Percentiles rank a stretch among this genome's conserved stretches.
Evolutionary conservation across 2,329 filamentous ascomycete species (phyloP).

Genomic region (Fonsecaea pedrosoi): DNA sequence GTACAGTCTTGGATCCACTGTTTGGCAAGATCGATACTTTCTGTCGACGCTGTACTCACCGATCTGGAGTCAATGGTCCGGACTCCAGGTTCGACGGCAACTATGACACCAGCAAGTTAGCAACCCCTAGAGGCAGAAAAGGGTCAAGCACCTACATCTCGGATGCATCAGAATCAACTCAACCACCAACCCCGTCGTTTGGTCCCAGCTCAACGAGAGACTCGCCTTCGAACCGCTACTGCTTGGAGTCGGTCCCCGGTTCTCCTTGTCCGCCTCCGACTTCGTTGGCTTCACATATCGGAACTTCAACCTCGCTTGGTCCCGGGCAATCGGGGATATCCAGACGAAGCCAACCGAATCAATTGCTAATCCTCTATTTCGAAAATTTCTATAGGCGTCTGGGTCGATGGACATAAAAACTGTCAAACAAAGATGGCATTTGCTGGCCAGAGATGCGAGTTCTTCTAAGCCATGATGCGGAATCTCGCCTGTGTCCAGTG

Average conservation of each 20-base stretch:
- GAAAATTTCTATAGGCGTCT: constrained; percentile 37
- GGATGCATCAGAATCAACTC: constrained; percentile 41
- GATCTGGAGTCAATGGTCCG: constrained; percentile 35
- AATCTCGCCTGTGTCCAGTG: constrained; percentile 33
- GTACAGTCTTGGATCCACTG: constrained; percentile 41
- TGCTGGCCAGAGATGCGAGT: constrained; percentile 37
- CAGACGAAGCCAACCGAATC: constrained; percentile 34
- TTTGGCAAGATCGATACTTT: constrained; percentile 38
- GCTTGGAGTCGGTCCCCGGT: constrained; percentile 23
- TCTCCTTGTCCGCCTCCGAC: constrained; percentile 19
- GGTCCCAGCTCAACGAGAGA: constrained; percentile 20
- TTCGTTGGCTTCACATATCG: constrained; percentile 34
- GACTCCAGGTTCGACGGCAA: constrained; percentile 40
- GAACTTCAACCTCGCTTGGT: constrained; percentile 39
- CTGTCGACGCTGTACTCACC: constrained; percentile 35
- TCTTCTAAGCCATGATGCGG: constrained; percentile 38
- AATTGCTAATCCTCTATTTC: constrained; percentile 20
- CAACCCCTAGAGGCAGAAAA: neutral
- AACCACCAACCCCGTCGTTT: constrained; percentile 26
- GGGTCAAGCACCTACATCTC: constrained; percentile 32
- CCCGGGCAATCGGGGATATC: constrained; percentile 38
- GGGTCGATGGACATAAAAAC: constrained; percentile 40
- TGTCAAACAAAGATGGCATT: constrained; percentile 40
- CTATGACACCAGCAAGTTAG: constrained; percentile 14
- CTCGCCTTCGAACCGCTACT: constrained; percentile 29